These are phyloP conservation scores for Polyporus arcularius DNA, from an alignment of 768 basidiomycete genomes.

Conservation along the genomic window DNA sequence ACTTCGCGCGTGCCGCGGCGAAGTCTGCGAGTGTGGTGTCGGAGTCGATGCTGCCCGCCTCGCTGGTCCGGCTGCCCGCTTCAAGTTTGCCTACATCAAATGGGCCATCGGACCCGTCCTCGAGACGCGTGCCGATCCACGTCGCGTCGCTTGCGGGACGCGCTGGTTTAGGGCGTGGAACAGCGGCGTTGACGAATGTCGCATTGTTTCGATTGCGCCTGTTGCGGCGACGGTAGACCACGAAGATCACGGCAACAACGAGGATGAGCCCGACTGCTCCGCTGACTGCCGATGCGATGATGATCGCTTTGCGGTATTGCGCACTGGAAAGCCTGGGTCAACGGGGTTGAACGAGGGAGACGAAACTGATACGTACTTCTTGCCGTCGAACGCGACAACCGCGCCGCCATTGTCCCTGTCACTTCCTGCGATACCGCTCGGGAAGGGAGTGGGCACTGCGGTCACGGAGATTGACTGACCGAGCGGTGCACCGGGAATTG, in stretches of 20 bases:
- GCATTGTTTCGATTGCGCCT: background rate
- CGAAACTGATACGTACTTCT: background rate
- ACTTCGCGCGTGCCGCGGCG: conserved; percentile 2
- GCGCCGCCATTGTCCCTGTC: no score
- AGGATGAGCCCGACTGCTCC: conserved; percentile 14
- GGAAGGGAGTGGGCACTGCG: no score
- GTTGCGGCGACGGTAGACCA: conserved; percentile 18
- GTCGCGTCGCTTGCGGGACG: conserved; percentile 14
- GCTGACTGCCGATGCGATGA: conserved; percentile 17
- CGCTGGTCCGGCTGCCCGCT: conserved; percentile 4
- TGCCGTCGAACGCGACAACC: background rate
- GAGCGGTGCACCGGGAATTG: background rate
- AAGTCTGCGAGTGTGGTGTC: conserved; percentile 12
- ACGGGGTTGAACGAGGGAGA: no score
- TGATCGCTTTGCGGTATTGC: conserved; percentile 9
- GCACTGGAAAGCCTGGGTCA: background rate
- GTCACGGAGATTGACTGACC: no score
- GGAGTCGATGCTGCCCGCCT: conserved; percentile 6
- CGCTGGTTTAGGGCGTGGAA: background rate
- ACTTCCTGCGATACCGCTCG: no score
- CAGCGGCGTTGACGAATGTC: background rate
- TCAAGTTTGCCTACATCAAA: conserved; percentile 12
- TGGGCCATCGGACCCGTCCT: background rate
- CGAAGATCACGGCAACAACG: conserved; percentile 4
- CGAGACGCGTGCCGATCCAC: conserved; percentile 5